Evolutionary conservation across 1,284 basidiomycete species (phyloP), one percentile per base, ranked within the genome.

Genomic region (Malassezia sympodialis): DNA sequence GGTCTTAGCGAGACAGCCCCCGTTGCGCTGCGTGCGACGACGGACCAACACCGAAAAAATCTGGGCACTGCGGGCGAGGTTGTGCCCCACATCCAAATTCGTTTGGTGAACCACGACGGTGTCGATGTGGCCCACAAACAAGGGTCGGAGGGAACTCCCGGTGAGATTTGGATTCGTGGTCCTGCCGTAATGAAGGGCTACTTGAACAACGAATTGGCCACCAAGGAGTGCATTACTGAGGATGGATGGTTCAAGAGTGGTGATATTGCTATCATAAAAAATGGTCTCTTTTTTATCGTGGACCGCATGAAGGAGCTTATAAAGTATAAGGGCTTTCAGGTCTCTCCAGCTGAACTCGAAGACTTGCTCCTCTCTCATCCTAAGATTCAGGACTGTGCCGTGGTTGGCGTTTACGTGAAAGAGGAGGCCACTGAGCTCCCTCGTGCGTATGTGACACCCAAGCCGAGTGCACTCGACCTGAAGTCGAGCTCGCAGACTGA

Each of bases 131-230:
- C 21, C 78, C 76, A 56, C 49, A 59, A 69, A 3, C 78, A 80
- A 59, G 82, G 79, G 15, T 76, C 79, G 41, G 78, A 79, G 2
- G 81, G 80, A 12, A 76, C 82, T 56, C 76, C 81, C 0, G 89
- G 90, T 4, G 89, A 93, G 73, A 68, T 93, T 8, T 89, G 87
- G 84, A 60, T 89, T 6, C 79, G 82, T 48, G 87, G 88, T 0
- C 84, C 85, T 0, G 82, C 78, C 2, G 79, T 90, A 49, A 89
- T 89, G 47, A 74, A 66, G 44, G 79, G 79, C 8, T 81, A 80
- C 65, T 75, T 78, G 63, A 83, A 83, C 67, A 87, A 88, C 44
- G 14, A 23, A 17, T 49, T 58, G 23, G 68, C 66, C 5, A 75
- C 78, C 4, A 76, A 73, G 41, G 90, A 90, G 11, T 82, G 89